Evolutionary conservation across 2,329 filamentous ascomycete species (phyloP).

Genomic region (Alternaria arborescens): DNA sequence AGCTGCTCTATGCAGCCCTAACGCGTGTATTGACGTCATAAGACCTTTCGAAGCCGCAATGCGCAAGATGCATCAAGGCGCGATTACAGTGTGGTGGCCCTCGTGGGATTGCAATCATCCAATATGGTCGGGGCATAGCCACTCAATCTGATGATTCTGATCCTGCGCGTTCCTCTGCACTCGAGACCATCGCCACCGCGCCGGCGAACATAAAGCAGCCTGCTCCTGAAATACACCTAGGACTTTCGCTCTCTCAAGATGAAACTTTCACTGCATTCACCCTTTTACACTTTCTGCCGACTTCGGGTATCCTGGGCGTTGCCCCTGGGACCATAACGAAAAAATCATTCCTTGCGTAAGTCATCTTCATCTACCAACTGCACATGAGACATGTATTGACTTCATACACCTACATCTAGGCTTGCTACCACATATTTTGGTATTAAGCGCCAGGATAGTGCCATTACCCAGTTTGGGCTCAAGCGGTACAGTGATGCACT

Average conservation of each 20-base stretch:
- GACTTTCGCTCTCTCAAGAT: background rate
- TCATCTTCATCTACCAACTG: no score
- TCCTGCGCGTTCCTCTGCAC: background rate
- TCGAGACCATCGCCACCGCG: background rate
- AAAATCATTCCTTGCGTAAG: background rate
- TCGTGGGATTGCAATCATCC: background rate
- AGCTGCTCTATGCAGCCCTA: background rate
- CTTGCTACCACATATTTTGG: constrained; percentile 2
- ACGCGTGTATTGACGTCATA: background rate
- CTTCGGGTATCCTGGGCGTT: background rate
- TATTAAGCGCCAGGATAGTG: constrained; percentile 5
- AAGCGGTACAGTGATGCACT: constrained; percentile 6
- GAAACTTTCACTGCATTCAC: background rate
- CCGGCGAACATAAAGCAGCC: background rate
- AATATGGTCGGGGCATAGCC: background rate
- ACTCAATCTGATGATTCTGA: background rate
- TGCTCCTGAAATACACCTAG: background rate
- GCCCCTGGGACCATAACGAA: background rate
- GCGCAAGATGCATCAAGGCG: constrained; percentile 1
- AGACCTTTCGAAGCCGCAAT: constrained; percentile 1
- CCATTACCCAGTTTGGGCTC: background rate
- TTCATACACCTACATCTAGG: no score
- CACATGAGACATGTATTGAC: no score
- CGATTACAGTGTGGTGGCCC: background rate
- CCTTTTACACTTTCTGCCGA: background rate